Percentiles rank a stretch among this genome's conserved stretches.
Evolutionary conservation across 495 filamentous ascomycete species (phyloP).

Genomic region (Recurvomyces mirabilis): DNA sequence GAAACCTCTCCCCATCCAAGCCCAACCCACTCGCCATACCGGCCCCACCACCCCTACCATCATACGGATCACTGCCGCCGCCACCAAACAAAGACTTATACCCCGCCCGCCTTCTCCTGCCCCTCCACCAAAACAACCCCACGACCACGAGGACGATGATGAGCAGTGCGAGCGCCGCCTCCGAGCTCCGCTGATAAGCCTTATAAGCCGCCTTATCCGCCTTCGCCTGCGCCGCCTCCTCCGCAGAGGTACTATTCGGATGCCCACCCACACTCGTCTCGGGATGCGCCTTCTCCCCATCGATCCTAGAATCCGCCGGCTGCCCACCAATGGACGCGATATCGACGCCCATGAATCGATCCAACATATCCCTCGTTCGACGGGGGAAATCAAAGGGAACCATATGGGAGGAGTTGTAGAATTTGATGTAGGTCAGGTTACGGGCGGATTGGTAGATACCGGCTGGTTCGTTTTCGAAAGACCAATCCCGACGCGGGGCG

Average conservation of each 20-base stretch:
- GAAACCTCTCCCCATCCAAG: conserved; percentile 39
- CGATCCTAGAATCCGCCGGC: conserved; percentile 75
- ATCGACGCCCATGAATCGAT: conserved; percentile 89
- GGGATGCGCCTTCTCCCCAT: conserved; percentile 69
- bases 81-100: conserved; percentile 39
- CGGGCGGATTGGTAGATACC: conserved; percentile 89
- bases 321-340: conserved; percentile 79
- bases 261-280: conserved; percentile 69
- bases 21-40: conserved; percentile 32
- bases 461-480: conserved; percentile 80
- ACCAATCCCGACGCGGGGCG: conserved; percentile 88
- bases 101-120: conserved; percentile 36
- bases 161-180: conserved; percentile 79
- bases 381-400: conserved; percentile 88
- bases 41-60: conserved; percentile 27
- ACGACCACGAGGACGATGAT: conserved; percentile 63
- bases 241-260: conserved; percentile 55
- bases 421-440: conserved; percentile 88
- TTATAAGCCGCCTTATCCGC: conserved; percentile 80
- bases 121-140: conserved; percentile 80
- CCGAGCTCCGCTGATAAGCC: conserved; percentile 84
- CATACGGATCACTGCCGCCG: conserved; percentile 28
- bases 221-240: conserved; percentile 62
- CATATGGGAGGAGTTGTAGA: conserved; percentile 96
- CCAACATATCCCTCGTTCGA: conserved; percentile 87